Evolutionary conservation across 306 rosid species (phyloP).

Genomic region (Elaeagnus macrophylla): DNA sequence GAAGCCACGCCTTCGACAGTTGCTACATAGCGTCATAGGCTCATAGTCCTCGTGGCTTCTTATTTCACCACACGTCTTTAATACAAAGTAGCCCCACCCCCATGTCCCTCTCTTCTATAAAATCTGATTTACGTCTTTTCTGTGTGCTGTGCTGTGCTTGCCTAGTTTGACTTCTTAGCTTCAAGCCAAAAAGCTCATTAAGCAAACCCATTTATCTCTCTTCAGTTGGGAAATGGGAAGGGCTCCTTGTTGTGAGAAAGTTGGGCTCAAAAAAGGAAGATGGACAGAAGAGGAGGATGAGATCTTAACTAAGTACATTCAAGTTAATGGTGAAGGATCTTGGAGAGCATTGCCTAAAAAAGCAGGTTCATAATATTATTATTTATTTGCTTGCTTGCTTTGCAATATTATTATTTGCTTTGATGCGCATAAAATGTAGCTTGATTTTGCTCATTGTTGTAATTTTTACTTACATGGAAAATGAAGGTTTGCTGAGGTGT

Average conservation of each 20-base stretch:
- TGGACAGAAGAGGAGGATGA: conserved; percentile 81
- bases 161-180: no score
- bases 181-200: not conserved
- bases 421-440: not conserved
- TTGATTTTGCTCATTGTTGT: not conserved
- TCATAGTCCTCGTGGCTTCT: conserved; percentile 42
- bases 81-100: conserved; percentile 5
- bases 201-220: not conserved
- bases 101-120: not conserved
- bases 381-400: not conserved
- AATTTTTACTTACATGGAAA: not conserved
- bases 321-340: conserved; percentile 71
- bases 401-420: not conserved
- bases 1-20: conserved; percentile 46
- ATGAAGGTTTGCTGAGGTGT: conserved; percentile 58
- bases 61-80: conserved; percentile 29
- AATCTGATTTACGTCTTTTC: not conserved
- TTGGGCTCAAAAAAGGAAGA: conserved; percentile 72
- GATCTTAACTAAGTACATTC: conserved; percentile 43
- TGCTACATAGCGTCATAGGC: not conserved
- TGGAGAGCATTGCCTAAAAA: conserved; percentile 82
- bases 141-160: no score
- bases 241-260: conserved; percentile 80
- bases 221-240: conserved; percentile 48
- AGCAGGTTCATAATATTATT: conserved; percentile 40